A percentile compares a stretch with the other conserved stretches of the same genome.
Evolutionary conservation across 495 filamentous ascomycete species (phyloP).

Genomic region (Hypoxylon cercidicola): DNA sequence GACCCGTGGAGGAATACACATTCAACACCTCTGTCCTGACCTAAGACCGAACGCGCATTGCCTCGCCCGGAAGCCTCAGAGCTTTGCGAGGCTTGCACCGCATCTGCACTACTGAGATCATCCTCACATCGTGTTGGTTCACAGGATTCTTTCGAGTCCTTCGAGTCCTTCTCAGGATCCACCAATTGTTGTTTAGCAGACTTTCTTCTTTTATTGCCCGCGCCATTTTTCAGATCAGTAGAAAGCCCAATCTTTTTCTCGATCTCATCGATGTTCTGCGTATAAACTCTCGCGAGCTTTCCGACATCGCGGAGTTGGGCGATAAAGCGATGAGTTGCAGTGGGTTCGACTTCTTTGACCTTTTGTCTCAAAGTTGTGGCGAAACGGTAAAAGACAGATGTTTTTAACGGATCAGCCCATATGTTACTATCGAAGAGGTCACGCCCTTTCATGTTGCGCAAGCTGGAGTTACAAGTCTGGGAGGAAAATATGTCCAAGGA

Average conservation of each 20-base stretch:
- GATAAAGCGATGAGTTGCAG: constrained; percentile 69
- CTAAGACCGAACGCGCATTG: constrained; percentile 51
- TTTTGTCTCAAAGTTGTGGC: constrained; percentile 69
- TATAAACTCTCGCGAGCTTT: constrained; percentile 73
- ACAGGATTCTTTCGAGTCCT: constrained; percentile 26
- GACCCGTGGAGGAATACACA: constrained; percentile 76
- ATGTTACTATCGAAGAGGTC: constrained; percentile 74
- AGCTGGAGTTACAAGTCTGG: constrained; percentile 51
- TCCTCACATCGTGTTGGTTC: constrained; percentile 17
- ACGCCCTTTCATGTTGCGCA: constrained; percentile 69
- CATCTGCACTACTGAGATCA: constrained; percentile 10
- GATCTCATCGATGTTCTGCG: constrained; percentile 77
- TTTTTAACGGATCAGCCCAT: constrained; percentile 70
- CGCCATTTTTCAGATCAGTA: constrained; percentile 62
- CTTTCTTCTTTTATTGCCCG: constrained; percentile 61
- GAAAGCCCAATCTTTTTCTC: constrained; percentile 71
- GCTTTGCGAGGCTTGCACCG: constrained; percentile 24
- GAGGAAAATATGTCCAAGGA: constrained; percentile 54
- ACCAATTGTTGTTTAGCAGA: constrained; percentile 30
- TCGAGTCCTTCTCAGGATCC: constrained; percentile 30
- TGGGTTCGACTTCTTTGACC: constrained; percentile 65
- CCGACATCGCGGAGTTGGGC: constrained; percentile 68
- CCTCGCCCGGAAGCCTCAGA: constrained; percentile 26
- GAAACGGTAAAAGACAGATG: constrained; percentile 74
- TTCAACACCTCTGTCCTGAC: constrained; percentile 58